Evolutionary conservation across 2,329 filamentous ascomycete genomes (phyloP).

Genomic region (Colletotrichum lentis): DNA sequence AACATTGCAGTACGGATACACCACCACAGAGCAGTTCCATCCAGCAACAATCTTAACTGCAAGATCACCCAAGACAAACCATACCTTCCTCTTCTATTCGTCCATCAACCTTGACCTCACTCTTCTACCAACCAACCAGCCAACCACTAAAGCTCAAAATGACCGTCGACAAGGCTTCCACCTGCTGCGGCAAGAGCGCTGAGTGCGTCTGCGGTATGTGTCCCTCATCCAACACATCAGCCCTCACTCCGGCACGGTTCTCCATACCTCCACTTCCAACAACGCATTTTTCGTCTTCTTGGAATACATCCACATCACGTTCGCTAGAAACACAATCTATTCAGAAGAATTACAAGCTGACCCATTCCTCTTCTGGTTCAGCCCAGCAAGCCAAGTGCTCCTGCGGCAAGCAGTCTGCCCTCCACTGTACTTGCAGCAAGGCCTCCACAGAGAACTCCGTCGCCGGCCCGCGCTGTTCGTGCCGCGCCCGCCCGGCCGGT

Average conservation of each 20-base stretch:
- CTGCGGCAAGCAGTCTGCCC: constrained; percentile 86
- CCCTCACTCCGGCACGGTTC: constrained; percentile 7
- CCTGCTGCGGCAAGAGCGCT: constrained; percentile 64
- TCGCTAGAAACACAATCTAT: constrained; percentile 2
- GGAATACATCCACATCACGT: constrained; percentile 7
- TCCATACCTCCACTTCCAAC: not conserved
- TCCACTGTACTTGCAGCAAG: constrained; percentile 87
- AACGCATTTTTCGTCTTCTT: not conserved
- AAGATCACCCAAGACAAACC: not conserved
- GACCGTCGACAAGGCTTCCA: constrained; percentile 53
- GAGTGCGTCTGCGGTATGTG: constrained; percentile 67
- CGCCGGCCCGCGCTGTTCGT: constrained; percentile 80
- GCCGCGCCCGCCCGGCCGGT: constrained; percentile 80
- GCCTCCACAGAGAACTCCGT: constrained; percentile 77
- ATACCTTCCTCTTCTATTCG: not conserved
- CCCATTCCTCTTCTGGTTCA: constrained; percentile 42
- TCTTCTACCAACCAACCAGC: constrained; percentile 8
- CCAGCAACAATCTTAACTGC: not conserved
- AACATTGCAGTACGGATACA: not conserved
- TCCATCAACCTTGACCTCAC: not conserved
- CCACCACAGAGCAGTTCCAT: not conserved
- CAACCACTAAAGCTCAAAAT: constrained; percentile 41
- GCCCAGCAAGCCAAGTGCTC: constrained; percentile 78
- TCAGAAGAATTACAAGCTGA: constrained; percentile 15
- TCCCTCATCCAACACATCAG: constrained; percentile 4